Base-by-base conservation (phyloP, 1,284 basidiomycete species). In the Trametes polyzona region DNA sequence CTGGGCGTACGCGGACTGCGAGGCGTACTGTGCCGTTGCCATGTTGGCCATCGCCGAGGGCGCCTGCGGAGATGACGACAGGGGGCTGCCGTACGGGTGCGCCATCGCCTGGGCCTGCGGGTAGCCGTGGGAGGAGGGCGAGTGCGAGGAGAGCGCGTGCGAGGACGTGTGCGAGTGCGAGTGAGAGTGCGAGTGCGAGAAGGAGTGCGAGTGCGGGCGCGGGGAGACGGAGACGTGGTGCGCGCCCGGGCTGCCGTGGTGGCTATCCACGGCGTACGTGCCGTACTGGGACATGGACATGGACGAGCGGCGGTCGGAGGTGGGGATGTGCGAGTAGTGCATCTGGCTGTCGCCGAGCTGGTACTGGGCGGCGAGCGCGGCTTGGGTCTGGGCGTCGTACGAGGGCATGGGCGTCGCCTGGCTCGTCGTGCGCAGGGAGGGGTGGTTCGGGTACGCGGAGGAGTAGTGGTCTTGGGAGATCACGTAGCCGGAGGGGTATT, bases 1-100 rank as follows among this genome's bases (percentile, higher is more conserved):
- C 49, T 65, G 68, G 19, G 68, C 62, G 65, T 74, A 70, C 24
- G 69, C 66, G 27, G 57, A 23, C 56, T 65, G 68, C 47, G 69
- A 21, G 54, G 62, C 42, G 56, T 63, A 63, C 43, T 72, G 70
- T 21, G 65, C 57, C 51, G 68, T 57, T 41, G 69, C 64, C 30
- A 67, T 30, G 59, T 69, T 68, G 48, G 61, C 51, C 54, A 67
- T 61, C 52, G 63, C 59, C 24, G 64, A 58, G 17, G 63, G 48
- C 26, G 65, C 43, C 53, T 64, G 67, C 47, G 68, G 61, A 33
- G 58, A 58, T 57, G 66, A 58, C 49, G 68, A 67, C 40, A 64
- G 49, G 47, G 61, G 54, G 47, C 62, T 43, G 17, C 58, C 58
- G 61, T 69, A 69, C 27, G 60, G 48, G 36, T 65, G 60, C 21